Conservation (phyloP, 495 filamentous ascomycete species). For the Neurospora sp. region DNA sequence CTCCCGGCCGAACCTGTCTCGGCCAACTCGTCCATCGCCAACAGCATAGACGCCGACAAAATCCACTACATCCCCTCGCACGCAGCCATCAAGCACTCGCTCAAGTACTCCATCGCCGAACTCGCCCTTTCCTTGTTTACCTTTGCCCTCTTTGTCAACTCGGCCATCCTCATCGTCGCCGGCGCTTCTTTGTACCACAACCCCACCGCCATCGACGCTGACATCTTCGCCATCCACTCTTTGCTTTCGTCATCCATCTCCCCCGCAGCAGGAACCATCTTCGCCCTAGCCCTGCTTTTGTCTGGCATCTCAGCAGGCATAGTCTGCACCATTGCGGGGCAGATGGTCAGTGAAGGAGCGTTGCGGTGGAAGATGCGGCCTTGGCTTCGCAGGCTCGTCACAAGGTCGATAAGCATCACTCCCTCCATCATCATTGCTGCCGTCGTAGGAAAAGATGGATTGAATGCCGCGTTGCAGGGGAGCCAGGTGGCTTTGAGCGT, state of each 20-base stretch:
- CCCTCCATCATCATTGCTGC: slow-evolving; percentile 76
- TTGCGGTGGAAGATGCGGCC: slow-evolving; percentile 60
- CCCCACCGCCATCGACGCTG: slow-evolving; percentile 47
- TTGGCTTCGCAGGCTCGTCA: slow-evolving; percentile 63
- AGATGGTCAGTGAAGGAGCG: slow-evolving; percentile 75
- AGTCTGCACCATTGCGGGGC: slow-evolving; percentile 74
- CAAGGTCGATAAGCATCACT: slow-evolving; percentile 65
- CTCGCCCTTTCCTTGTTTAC: slow-evolving; percentile 72
- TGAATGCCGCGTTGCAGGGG: slow-evolving; percentile 64
- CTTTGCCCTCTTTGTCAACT: slow-evolving; percentile 91
- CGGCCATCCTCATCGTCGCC: slow-evolving; percentile 79
- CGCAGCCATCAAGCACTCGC: slow-evolving; percentile 63
- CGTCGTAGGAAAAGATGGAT: slow-evolving; percentile 60
- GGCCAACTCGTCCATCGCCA: slow-evolving; percentile 14
- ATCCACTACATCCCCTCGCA: slow-evolving; percentile 67
- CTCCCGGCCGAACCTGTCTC: slow-evolving; percentile 27
- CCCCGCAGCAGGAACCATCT: slow-evolving; percentile 62
- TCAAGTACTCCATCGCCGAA: slow-evolving; percentile 72
- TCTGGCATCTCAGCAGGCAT: slow-evolving; percentile 70
- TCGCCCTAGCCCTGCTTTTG: slow-evolving; percentile 68
- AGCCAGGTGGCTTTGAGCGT: slow-evolving; percentile 74
- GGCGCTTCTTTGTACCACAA: slow-evolving; percentile 65
- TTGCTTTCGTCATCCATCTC: slow-evolving; percentile 61
- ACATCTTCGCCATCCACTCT: slow-evolving; percentile 76
- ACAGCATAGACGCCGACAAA: slow-evolving; percentile 30